These are phyloP conservation scores for Phytophthora pluvialis DNA, from an alignment of 352 stramenopile species.

Conservation along the genomic window DNA sequence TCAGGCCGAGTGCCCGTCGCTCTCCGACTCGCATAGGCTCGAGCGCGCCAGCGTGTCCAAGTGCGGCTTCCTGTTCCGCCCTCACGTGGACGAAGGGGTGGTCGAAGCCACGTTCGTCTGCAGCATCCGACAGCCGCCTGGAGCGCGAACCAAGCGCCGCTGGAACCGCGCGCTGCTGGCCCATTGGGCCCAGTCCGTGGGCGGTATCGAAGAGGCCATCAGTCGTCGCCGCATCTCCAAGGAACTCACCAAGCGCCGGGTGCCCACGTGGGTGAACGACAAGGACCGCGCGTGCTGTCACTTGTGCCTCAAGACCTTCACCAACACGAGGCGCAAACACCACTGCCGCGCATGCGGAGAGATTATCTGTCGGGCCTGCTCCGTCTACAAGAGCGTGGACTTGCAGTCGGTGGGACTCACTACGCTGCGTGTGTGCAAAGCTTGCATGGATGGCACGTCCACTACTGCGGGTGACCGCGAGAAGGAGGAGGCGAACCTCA, in stretches of 20 bases:
- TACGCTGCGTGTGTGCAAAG: conserved; percentile 80
- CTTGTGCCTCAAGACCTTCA: conserved; percentile 85
- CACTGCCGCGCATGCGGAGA: conserved; percentile 86
- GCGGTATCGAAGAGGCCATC: conserved; percentile 71
- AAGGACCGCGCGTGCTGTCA: conserved; percentile 85
- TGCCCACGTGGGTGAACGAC: conserved; percentile 83
- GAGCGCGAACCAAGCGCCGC: conserved; percentile 55
- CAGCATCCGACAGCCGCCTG: conserved; percentile 80
- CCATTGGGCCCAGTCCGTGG: conserved; percentile 76
- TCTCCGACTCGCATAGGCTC: conserved; percentile 76
- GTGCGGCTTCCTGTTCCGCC: conserved; percentile 81
- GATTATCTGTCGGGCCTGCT: conserved; percentile 85
- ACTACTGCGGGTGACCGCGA: conserved; percentile 13
- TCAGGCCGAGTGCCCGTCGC: conserved; percentile 72
- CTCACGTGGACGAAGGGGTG: conserved; percentile 54
- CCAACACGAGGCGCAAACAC: conserved; percentile 78
- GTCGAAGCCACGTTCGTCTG: conserved; percentile 83
- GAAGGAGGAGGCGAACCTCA: conserved; percentile 34
- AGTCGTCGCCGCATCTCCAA: conserved; percentile 73
- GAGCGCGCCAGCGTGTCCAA: conserved; percentile 79
- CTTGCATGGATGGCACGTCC: conserved; percentile 75
- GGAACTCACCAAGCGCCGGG: conserved; percentile 71
- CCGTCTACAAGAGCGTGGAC: conserved; percentile 81
- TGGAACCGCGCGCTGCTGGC: conserved; percentile 71
- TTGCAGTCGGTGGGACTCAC: conserved; percentile 76